Conservation (phyloP, 2,329 filamentous ascomycete species). For the Claviceps africana region DNA sequence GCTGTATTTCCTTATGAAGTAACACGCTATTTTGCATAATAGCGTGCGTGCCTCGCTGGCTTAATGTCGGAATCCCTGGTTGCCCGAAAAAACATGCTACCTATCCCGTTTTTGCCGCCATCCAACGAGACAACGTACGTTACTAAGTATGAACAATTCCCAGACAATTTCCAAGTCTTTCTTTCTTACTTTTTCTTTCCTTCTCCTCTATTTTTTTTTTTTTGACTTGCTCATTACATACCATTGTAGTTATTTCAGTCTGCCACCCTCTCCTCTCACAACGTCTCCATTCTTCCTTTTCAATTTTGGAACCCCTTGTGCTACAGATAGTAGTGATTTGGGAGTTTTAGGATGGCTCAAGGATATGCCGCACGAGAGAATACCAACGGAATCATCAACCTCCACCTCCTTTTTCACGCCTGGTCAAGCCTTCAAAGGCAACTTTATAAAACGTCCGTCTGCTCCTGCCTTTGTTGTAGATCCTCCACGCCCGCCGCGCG, state of each 20-base stretch:
- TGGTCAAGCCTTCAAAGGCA: not conserved
- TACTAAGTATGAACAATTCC: not conserved
- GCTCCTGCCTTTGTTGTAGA: constrained; percentile 24
- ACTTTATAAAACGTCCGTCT: constrained; percentile 4
- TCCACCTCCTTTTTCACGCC: constrained; percentile 1
- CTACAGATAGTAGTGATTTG: constrained; percentile 1
- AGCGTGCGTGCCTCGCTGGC: not conserved
- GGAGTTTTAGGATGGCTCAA: constrained; percentile 1
- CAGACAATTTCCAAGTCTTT: not conserved
- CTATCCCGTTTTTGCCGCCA: not conserved
- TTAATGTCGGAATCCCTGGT: constrained; percentile 10
- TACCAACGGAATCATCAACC: not conserved
- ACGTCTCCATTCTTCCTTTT: constrained; percentile 10
- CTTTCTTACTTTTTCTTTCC: too few species aligned
- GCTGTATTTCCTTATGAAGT: not conserved
- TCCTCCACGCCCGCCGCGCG: constrained; percentile 39
- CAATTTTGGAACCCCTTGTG: constrained; percentile 5
- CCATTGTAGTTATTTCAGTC: constrained; percentile 18
- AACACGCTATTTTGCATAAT: not conserved
- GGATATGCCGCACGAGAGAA: constrained; percentile 4
- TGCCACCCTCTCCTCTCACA: constrained; percentile 10
- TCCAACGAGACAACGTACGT: constrained; percentile 14
- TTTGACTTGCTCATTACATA: not conserved
- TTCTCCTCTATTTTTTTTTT: not conserved
- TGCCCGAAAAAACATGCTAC: not conserved